A percentile compares a stretch with the other conserved stretches of the same genome.
These are phyloP conservation scores for Nyssa sinensis DNA, from an alignment of 148 eudicot genomes.

Conservation along the genomic window DNA sequence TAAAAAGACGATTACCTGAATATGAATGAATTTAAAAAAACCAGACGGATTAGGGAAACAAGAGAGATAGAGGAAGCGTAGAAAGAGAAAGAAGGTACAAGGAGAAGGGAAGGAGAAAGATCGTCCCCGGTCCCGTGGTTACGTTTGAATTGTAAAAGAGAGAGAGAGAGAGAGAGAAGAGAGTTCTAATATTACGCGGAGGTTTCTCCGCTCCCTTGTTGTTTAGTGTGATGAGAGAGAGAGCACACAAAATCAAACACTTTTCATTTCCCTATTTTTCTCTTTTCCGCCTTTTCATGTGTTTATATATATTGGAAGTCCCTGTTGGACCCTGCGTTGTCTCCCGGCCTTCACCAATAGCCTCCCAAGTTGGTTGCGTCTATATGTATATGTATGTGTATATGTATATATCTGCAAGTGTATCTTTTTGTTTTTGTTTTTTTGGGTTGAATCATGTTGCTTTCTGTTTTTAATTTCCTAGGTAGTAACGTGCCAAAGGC, in stretches of 20 bases:
- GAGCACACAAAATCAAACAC: background rate
- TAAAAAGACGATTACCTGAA: background rate
- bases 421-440: background rate
- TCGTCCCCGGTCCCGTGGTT: background rate
- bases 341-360: background rate
- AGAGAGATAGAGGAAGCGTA: background rate
- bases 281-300: background rate
- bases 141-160: conserved; percentile 7
- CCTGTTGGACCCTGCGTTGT: too few species aligned
- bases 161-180: background rate
- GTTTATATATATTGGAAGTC: background rate
- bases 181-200: background rate
- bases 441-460: background rate
- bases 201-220: background rate
- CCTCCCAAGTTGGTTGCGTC: background rate
- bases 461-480: background rate
- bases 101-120: background rate
- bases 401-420: background rate
- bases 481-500: background rate
- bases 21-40: background rate
- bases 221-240: conserved; percentile 5
- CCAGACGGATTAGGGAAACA: background rate
- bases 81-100: conserved; percentile 7
- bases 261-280: background rate
- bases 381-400: background rate